A percentile compares a stretch with the other conserved stretches of the same genome.
These are phyloP conservation scores for Melastoma malabathricum DNA, from an alignment of 345 rosid genomes.

Conservation along the genomic window DNA sequence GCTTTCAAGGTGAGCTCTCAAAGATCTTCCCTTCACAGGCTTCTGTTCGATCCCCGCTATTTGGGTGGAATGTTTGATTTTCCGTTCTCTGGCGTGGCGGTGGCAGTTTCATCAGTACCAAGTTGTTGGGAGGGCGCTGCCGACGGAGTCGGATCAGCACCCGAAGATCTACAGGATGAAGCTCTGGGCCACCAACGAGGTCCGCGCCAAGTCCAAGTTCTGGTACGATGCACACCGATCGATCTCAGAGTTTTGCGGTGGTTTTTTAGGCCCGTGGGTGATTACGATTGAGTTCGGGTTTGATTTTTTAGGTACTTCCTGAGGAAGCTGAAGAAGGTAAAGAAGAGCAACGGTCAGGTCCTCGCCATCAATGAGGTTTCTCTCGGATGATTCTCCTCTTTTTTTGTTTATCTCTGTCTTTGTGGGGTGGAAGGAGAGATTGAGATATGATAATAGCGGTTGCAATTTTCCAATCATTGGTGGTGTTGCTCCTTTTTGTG, in stretches of 20 bases:
- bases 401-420: background rate
- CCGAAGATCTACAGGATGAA: slow-evolving; percentile 17
- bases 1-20: too few species aligned
- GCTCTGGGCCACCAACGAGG: slow-evolving; percentile 14
- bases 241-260: too few species aligned
- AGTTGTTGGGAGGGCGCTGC: slow-evolving; percentile 12
- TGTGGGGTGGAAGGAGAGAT: background rate
- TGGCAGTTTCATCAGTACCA: slow-evolving; percentile 17
- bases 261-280: too few species aligned
- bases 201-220: slow-evolving; percentile 15
- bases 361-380: slow-evolving; percentile 44
- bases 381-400: background rate
- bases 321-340: slow-evolving; percentile 44
- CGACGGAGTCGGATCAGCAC: slow-evolving; percentile 11
- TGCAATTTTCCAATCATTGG: background rate
- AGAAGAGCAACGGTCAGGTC: slow-evolving; percentile 42
- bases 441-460: background rate
- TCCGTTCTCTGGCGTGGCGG: background rate
- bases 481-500: too few species aligned
- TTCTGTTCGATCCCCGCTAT: too few species aligned
- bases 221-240: background rate
- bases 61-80: background rate
- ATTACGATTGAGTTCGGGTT: background rate
- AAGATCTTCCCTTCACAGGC: too few species aligned
- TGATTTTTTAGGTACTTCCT: slow-evolving; percentile 27